These are phyloP conservation scores for Eucalyptus polybractea DNA, from an alignment of 345 rosid species.

Conservation along the genomic window DNA sequence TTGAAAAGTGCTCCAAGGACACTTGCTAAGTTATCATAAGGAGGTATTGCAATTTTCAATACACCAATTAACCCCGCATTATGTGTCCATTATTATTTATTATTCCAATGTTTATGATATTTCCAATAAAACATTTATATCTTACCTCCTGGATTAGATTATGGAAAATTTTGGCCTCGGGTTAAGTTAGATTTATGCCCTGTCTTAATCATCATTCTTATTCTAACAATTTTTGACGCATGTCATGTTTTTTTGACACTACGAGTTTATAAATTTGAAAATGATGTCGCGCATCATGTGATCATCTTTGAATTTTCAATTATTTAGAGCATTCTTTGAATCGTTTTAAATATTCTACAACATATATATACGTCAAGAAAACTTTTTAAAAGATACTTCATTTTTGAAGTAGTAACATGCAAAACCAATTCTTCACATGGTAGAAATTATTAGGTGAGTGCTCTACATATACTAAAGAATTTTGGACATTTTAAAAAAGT, in stretches of 20 bases:
- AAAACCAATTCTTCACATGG: no score
- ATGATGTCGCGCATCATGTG: not conserved
- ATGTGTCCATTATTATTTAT: not conserved
- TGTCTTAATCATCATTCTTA: not conserved
- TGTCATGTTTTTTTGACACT: not conserved
- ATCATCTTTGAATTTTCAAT: not conserved
- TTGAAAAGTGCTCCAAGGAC: not conserved
- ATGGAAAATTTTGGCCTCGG: not conserved
- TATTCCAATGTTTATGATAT: not conserved
- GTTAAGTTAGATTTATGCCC: not conserved
- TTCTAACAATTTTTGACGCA: not conserved
- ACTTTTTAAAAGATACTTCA: no score
- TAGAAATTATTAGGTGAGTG: no score
- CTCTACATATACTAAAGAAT: no score
- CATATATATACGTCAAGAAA: no score
- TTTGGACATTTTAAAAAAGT: no score
- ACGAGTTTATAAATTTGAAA: not conserved
- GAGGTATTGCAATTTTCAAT: not conserved
- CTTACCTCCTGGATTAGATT: not conserved
- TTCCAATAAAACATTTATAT: not conserved
- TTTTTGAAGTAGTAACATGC: no score
- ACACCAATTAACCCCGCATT: not conserved
- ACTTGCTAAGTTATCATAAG: not conserved
- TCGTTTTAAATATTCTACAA: no score
- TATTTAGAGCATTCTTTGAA: no score